Conservation (phyloP, 192 early-diverging fungal genomes). For the Lobosporangium transversale region DNA sequence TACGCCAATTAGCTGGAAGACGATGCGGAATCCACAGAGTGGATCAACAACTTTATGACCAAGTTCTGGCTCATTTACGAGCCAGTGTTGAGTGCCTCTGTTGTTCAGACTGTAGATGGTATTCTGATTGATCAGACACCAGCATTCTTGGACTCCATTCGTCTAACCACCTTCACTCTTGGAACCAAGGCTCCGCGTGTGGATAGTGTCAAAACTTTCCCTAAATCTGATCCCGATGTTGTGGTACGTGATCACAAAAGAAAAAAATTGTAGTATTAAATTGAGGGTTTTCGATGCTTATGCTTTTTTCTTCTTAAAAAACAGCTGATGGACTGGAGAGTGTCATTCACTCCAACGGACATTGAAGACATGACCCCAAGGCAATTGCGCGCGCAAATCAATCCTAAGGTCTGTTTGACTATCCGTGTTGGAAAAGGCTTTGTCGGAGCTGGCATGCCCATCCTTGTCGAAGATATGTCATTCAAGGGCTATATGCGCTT, state of each 20-base stretch:
- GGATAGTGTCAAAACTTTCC: slow-evolving; percentile 75
- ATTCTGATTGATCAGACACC: slow-evolving; percentile 83
- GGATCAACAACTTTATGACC: slow-evolving; percentile 89
- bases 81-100: slow-evolving; percentile 79
- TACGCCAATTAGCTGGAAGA: slow-evolving; percentile 43
- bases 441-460: slow-evolving; percentile 85
- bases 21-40: slow-evolving; percentile 77
- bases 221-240: slow-evolving; percentile 77
- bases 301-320: neutral
- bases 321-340: slow-evolving; percentile 90
- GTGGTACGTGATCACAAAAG: slow-evolving; percentile 58
- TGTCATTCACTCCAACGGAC: slow-evolving; percentile 88
- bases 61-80: slow-evolving; percentile 95
- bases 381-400: slow-evolving; percentile 74
- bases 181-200: slow-evolving; percentile 81
- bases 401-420: slow-evolving; percentile 88
- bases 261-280: too few species aligned
- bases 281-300: neutral
- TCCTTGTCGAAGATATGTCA: slow-evolving; percentile 86
- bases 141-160: slow-evolving; percentile 82
- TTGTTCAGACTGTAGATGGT: slow-evolving; percentile 76
- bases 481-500: slow-evolving; percentile 81
- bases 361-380: slow-evolving; percentile 75
- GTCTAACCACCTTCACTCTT: slow-evolving; percentile 78
- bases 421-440: slow-evolving; percentile 90